A percentile compares a stretch with the other conserved stretches of the same genome.
Evolutionary conservation across 2,329 filamentous ascomycete genomes (phyloP).

Genomic region (Aspergillus sp.): DNA sequence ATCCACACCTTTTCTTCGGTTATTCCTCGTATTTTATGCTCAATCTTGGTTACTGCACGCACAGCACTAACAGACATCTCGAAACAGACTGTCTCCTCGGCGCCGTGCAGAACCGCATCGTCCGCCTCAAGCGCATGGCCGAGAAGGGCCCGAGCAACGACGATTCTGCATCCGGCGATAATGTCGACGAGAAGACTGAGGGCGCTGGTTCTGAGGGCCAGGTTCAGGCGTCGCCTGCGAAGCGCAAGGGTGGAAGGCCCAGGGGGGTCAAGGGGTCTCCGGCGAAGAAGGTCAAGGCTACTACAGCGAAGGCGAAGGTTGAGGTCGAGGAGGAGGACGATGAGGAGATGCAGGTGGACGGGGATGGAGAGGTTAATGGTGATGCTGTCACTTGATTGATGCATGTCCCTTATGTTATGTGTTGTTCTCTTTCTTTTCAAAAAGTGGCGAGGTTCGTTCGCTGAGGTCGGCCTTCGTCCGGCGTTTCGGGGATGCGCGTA

Average conservation of each 20-base stretch:
- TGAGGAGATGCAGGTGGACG: neutral
- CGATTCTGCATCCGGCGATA: neutral
- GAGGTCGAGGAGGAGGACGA: neutral
- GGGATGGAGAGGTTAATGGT: neutral
- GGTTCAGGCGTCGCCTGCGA: neutral
- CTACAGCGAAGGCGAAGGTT: neutral
- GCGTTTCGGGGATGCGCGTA: neutral
- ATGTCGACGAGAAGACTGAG: neutral
- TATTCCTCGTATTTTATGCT: too few relatives aligned
- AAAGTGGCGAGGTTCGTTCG: too few relatives aligned
- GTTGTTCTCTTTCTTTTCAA: neutral
- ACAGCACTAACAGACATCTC: neutral
- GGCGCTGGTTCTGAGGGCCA: neutral
- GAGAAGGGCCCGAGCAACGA: neutral
- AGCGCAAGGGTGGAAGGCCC: neutral
- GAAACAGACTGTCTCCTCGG: conserved; percentile 4
- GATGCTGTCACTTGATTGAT: neutral
- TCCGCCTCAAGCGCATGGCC: neutral
- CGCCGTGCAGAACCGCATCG: conserved; percentile 9
- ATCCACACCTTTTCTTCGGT: neutral
- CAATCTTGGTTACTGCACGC: neutral
- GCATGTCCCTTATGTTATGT: neutral
- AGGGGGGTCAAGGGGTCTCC: neutral
- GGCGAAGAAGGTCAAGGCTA: conserved; percentile 5
- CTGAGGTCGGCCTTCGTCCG: neutral